Percentiles rank a stretch among this genome's conserved stretches.
phyloP scores from a whole-genome alignment of 1,284 basidiomycete genomes.

The Cryptococcus hybrid region DNA sequence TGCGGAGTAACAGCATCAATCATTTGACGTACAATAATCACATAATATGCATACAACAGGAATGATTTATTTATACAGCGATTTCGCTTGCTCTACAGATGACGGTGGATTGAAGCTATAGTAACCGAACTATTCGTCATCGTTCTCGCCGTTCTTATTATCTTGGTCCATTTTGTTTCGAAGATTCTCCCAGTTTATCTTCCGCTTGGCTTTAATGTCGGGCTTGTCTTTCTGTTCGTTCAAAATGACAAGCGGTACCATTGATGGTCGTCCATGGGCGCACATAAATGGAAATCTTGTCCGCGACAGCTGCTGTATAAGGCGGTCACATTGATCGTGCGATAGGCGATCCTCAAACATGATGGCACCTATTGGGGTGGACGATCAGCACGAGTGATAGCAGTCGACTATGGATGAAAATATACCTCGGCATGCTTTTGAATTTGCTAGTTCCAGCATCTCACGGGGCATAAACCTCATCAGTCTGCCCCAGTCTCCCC shows the following conservation, averaged over 20 bases:
- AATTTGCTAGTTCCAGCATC: constrained; percentile 79
- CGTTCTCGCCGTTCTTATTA: background rate
- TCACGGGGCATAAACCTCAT: constrained; percentile 73
- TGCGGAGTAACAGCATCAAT: background rate
- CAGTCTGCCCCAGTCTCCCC: constrained; percentile 64
- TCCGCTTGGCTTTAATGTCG: background rate
- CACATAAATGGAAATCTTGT: constrained; percentile 88
- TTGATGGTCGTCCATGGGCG: constrained; percentile 69
- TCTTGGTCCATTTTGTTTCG: constrained; percentile 8
- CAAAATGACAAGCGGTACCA: constrained; percentile 47
- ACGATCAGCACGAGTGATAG: background rate
- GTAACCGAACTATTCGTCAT: background rate
- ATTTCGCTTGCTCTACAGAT: no score
- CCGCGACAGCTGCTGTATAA: constrained; percentile 65
- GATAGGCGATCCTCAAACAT: constrained; percentile 91
- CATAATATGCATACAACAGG: constrained; percentile 50
- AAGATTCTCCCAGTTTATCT: constrained; percentile 22
- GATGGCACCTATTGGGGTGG: constrained; percentile 66
- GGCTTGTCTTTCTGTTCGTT: background rate
- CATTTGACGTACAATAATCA: background rate
- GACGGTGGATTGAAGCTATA: no score
- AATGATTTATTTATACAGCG: no score
- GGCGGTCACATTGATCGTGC: constrained; percentile 63
- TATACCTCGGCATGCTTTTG: constrained; percentile 85
- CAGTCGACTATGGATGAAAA: constrained; percentile 1